These are phyloP conservation scores for Phytophthora macrochlamydospora DNA, from an alignment of 352 stramenopile genomes.

Conservation along the genomic window DNA sequence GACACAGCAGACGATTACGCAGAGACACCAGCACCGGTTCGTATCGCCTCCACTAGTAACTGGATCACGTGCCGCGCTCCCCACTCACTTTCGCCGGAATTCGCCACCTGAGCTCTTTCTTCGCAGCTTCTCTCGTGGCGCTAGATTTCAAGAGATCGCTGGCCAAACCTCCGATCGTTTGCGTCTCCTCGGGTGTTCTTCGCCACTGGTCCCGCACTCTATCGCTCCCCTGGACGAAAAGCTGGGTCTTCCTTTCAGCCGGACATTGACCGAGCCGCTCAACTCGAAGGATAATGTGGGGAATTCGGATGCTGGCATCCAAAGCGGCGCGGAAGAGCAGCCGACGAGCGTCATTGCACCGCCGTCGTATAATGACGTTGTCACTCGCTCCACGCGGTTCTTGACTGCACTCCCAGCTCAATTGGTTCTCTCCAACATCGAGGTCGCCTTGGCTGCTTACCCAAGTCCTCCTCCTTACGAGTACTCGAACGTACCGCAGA, in stretches of 20 bases:
- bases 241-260: conserved; percentile 15
- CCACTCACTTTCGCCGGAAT: conserved; percentile 58
- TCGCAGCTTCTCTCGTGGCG: conserved; percentile 49
- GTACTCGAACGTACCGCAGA: conserved; percentile 48
- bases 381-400: conserved; percentile 76
- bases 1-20: conserved; percentile 5
- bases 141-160: conserved; percentile 27
- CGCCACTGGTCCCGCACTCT: conserved; percentile 31
- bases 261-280: conserved; percentile 20
- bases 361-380: conserved; percentile 67
- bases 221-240: conserved; percentile 15
- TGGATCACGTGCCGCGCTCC: conserved; percentile 35
- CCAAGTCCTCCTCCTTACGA: conserved; percentile 54
- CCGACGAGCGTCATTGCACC: conserved; percentile 15
- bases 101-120: conserved; percentile 71
- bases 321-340: conserved; percentile 11
- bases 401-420: conserved; percentile 66
- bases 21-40: conserved; percentile 30
- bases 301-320: conserved; percentile 1
- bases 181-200: conserved; percentile 43
- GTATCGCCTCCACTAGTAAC: conserved; percentile 66
- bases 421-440: conserved; percentile 72
- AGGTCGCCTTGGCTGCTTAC: conserved; percentile 48
- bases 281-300: conserved; percentile 6
- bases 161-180: conserved; percentile 29